These are phyloP conservation scores for Xylariaceae sp. DNA, from an alignment of 2,329 filamentous ascomycete species.

Conservation along the genomic window DNA sequence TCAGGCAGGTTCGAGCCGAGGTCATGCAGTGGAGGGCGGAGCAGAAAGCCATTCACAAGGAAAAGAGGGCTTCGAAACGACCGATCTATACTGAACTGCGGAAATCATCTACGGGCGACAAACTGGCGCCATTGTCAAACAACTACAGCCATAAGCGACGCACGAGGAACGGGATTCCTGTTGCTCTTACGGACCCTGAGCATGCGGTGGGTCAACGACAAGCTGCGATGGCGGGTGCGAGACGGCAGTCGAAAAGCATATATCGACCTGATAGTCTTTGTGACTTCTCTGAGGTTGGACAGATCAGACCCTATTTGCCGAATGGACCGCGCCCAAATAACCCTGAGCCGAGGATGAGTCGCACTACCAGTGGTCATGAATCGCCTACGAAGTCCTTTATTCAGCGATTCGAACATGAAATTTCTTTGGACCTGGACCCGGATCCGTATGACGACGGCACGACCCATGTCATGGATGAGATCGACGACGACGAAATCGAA, in stretches of 20 bases:
- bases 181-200: conserved; percentile 21
- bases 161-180: conserved; percentile 27
- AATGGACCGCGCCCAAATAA: conserved; percentile 4
- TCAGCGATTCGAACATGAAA: conserved; percentile 14
- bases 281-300: conserved; percentile 11
- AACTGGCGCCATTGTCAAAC: conserved; percentile 11
- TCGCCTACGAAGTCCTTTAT: conserved; percentile 15
- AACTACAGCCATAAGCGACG: conserved; percentile 11
- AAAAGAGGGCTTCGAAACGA: conserved; percentile 1
- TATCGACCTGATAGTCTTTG: conserved; percentile 28
- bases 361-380: conserved; percentile 3
- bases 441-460: conserved; percentile 18
- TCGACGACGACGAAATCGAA: conserved; percentile 16
- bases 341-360: conserved; percentile 10
- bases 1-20: conserved; percentile 20
- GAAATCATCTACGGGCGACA: conserved; percentile 8
- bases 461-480: conserved; percentile 15
- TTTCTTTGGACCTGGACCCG: conserved; percentile 1
- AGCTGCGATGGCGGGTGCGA: conserved; percentile 13
- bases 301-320: neutral
- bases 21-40: conserved; percentile 19
- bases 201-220: conserved; percentile 20
- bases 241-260: conserved; percentile 18
- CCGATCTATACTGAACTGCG: conserved; percentile 21
- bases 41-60: conserved; percentile 9